Evolutionary conservation across 176 grass and related monocot genomes (phyloP), one percentile per base, ranked within the genome.

Genomic region (Saccharum officinarum): DNA sequence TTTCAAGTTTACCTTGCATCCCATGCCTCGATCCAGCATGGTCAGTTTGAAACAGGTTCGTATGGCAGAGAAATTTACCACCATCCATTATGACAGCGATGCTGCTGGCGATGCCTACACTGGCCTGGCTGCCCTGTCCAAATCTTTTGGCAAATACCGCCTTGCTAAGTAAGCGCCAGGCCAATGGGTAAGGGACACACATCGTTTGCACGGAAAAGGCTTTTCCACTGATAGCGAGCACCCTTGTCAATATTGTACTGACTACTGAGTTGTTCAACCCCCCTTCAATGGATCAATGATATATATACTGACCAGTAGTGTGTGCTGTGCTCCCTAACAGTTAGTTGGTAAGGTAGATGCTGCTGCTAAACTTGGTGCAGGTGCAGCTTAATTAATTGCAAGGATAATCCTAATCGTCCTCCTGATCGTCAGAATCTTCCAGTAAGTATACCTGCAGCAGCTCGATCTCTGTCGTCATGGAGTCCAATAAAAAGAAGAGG

Each of bases 391-490:
- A 7, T 20, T 83, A 47, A 46, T 52, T 18, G 47, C 47, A 52
- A 66, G 36, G 69, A 73, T 45, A 86, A 83, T 67, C 44, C 8
- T 80, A 60, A 60, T 60, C 22, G 8, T 26, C 69, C 73, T 49
- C 26, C 57, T 47, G 66, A 57, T 86, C 44, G 72, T 64, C 79
- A 73, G 55, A 72, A 73, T 86, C 88, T 86, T 90, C 73, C 36
- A 49, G 73, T 49, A 60, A 90, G 67, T 67, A 72, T 73, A 49
- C 46, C 46, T 49, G 50, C 50, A 78, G 16, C 79, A 82, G 39
- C 83, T 73, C 12, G 54, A 82, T 90, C 44, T 54, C 73, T 78
- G 66, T 37, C 69, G 65, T 52, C 41, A 33, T 42, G 63, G 25
- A 65, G 22, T 10, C 57, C 10, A 54, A 20, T 73, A 61, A 71